phyloP scores from a whole-genome alignment of 192 early-diverging fungal species.

The Chytriomyces sp. region DNA sequence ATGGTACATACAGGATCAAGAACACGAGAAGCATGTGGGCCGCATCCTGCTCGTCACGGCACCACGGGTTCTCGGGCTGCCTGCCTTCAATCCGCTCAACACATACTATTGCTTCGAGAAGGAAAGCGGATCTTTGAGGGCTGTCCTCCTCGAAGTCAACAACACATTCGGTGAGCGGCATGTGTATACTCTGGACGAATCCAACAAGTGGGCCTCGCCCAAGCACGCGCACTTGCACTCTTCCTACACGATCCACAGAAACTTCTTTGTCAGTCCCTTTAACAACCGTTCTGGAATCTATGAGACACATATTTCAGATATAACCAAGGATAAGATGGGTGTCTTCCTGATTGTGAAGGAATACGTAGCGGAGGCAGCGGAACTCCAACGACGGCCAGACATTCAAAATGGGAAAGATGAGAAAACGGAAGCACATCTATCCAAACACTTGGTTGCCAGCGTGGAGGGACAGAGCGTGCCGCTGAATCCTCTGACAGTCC shows the following conservation, averaged over 20 bases:
- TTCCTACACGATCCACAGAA: constrained; percentile 33
- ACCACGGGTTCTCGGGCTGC: constrained; percentile 51
- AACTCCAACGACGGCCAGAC: too few species aligned
- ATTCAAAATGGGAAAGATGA: neutral
- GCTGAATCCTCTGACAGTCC: constrained; percentile 19
- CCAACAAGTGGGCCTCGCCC: constrained; percentile 1
- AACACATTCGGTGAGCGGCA: constrained; percentile 65
- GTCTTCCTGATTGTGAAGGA: constrained; percentile 39
- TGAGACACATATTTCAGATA: constrained; percentile 37
- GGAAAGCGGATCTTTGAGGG: neutral
- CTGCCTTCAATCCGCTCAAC: constrained; percentile 57
- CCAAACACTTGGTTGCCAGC: constrained; percentile 33
- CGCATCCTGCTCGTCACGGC: constrained; percentile 50
- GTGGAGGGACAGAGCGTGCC: constrained; percentile 28
- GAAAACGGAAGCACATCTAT: constrained; percentile 17
- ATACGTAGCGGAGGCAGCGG: constrained; percentile 24
- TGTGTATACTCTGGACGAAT: constrained; percentile 48
- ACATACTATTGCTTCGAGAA: constrained; percentile 53
- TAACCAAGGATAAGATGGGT: constrained; percentile 24
- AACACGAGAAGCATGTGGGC: constrained; percentile 38
- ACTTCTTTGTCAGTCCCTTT: constrained; percentile 54
- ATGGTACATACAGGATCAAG: neutral
- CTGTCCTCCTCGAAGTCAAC: constrained; percentile 57
- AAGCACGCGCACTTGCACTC: constrained; percentile 33
- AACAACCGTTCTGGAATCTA: constrained; percentile 52